Base-by-base conservation (phyloP, 192 early-diverging fungal species). In the Helicostylum pulchrum region DNA sequence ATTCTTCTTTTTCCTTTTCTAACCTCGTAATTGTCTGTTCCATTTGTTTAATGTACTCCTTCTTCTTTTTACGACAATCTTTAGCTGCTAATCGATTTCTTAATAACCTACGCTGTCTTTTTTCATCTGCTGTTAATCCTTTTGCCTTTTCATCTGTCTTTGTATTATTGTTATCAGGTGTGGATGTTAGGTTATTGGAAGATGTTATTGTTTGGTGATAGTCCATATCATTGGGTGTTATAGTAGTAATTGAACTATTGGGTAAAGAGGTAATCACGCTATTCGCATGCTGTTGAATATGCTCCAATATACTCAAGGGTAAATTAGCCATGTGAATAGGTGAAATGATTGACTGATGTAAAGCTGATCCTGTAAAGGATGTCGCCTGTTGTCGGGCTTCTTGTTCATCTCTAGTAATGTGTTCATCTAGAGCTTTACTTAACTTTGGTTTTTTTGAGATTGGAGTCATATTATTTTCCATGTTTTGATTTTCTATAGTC, bases 1-100 rank as follows among this genome's bases (percentile, higher is more conserved):
- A 62, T 15, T 60, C 70, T 3, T 65, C 71, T 65, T 89, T 89
- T 49, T 92, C 89, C 14, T 83, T 75, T 56, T 87, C 83, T 20
- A 91, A 54, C 31, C 78, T 71, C 17, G 72, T 50, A 4, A 88
- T 77, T 47, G 85, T 83, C 36, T 86, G 78, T 63, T 91, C 88
- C 49, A 92, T 78, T 42, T 88, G 87, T 11, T 71, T 69, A 31
- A 92, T 84, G 64, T 85, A 91, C 15, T 75, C 75, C 68, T 92
- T 92, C 74, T 91, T 91, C 71, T 92, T 92, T 58, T 88, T 88
- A 5, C 91, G 87, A 60, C 89, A 92, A 65, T 91, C 91, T 71
- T 91, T 91, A 58, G 91, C 91, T 0, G 91, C 91, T 31, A 91
- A 72, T 11, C 91, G 76, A 73, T 92, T 92, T 59, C 88, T 81